Evolutionary conservation across 768 basidiomycete genomes (phyloP), one percentile per base, ranked within the genome.

Genomic region (Dacryopinax spathularia): DNA sequence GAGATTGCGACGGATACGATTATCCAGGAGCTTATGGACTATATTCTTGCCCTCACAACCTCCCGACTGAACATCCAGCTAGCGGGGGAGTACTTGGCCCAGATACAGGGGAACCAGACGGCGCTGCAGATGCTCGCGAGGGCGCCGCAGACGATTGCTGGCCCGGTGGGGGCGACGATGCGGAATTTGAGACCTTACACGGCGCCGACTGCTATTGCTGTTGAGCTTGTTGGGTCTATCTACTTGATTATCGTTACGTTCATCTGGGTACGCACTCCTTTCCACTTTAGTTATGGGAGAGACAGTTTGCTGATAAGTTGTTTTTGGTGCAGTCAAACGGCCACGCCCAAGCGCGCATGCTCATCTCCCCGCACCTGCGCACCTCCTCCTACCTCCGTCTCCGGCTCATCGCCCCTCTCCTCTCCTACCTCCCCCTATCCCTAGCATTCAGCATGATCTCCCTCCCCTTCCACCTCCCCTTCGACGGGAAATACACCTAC

Each of bases 361-460:
- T 71, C 60, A 72, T 77, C 62, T 72, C 69, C 1, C 78, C 78
- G 0, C 76, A 73, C 68, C 70, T 80, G 39, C 68, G 67, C 1
- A 75, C 75, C 35, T 39, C 63, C 15, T 66, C 73, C 0, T 77
- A 77, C 67, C 65, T 79, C 44, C 64, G 59, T 0, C 70, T 78
- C 27, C 74, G 78, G 20, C 27, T 78, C 6, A 33, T 70, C 34
- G 68, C 72, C 0, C 78, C 79, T 0, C 34, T 77, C 20, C 36
- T 74, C 25, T 64, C 69, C 9, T 79, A 78, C 68, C 62, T 76
- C 35, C 71, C 75, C 41, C 65, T 80, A 12, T 74, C 75, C 20
- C 68, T 79, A 66, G 72, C 74, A 66, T 79, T 78, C 68, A 70
- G 78, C n/a, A 75, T 76, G 66, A 67, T 80, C 68, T 75, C 71